Percentiles rank a stretch among this genome's conserved stretches.
Evolutionary conservation across 176 grass and related monocot genomes (phyloP).

Genomic region (Metroxylon sagu): DNA sequence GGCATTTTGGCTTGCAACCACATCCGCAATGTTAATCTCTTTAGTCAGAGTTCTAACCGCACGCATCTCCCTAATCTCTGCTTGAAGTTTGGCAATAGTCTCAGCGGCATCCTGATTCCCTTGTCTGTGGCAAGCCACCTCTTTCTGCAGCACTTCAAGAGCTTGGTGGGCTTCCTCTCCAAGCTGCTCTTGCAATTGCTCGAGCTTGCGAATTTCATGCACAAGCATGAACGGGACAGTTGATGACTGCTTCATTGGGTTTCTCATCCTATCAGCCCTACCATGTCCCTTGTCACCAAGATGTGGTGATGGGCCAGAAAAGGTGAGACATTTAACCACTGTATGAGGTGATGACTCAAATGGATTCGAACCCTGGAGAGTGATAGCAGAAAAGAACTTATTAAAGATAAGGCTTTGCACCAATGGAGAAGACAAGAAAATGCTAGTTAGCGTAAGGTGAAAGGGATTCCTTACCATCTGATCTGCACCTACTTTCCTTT

Average conservation of each 20-base stretch:
- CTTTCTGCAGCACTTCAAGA: constrained; percentile 89
- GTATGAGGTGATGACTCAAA: constrained; percentile 51
- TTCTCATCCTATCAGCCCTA: constrained; percentile 12
- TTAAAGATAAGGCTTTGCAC: too few relatives aligned
- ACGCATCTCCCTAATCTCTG: constrained; percentile 82
- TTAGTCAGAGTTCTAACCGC: constrained; percentile 40
- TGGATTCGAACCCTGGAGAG: constrained; percentile 60
- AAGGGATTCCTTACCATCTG: constrained; percentile 28
- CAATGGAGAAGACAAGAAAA: too few relatives aligned
- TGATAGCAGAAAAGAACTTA: neutral
- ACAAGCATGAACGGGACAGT: constrained; percentile 75
- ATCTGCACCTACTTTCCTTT: constrained; percentile 34
- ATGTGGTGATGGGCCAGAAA: constrained; percentile 47
- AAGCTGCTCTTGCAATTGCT: constrained; percentile 78
- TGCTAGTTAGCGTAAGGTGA: too few relatives aligned
- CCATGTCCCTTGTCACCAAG: constrained; percentile 31
- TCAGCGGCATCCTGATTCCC: constrained; percentile 94
- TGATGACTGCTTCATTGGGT: constrained; percentile 61
- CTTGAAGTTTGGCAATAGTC: constrained; percentile 89
- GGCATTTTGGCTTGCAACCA: constrained; percentile 28
- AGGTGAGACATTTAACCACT: constrained; percentile 69
- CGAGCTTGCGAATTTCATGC: constrained; percentile 95
- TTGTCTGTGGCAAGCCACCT: constrained; percentile 80
- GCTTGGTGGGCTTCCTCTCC: constrained; percentile 85
- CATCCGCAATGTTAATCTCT: constrained; percentile 32